Evolutionary conservation across 306 rosid species (phyloP).

Genomic region (Albizia julibrissin): DNA sequence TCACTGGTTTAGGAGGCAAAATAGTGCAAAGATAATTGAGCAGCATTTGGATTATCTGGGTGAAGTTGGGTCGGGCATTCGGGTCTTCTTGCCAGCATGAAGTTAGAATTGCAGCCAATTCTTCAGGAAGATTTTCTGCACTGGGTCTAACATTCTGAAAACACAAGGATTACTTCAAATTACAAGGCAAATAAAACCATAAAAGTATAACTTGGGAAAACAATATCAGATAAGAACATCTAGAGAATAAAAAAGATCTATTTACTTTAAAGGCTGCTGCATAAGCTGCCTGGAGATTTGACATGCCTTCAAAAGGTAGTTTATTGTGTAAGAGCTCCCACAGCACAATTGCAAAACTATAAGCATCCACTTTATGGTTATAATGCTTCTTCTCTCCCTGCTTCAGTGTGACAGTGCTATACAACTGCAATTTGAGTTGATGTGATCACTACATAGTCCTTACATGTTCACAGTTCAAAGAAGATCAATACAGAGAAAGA

Average conservation of each 20-base stretch:
- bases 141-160: slow-evolving; percentile 95
- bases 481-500: slow-evolving; percentile 15
- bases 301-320: slow-evolving; percentile 98
- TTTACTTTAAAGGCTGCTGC: slow-evolving; percentile 92
- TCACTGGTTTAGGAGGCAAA: slow-evolving; percentile 61
- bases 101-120: slow-evolving; percentile 71
- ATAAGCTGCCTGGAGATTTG: slow-evolving; percentile 97
- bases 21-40: slow-evolving; percentile 75
- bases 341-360: slow-evolving; percentile 90
- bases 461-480: background rate
- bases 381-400: slow-evolving; percentile 98
- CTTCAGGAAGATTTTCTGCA: slow-evolving; percentile 80
- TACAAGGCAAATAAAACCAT: slow-evolving; percentile 7
- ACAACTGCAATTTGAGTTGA: slow-evolving; percentile 58
- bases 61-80: slow-evolving; percentile 81
- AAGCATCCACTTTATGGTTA: slow-evolving; percentile 94
- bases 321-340: slow-evolving; percentile 97
- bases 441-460: slow-evolving; percentile 12
- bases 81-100: slow-evolving; percentile 97
- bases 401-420: slow-evolving; percentile 92
- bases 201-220: background rate
- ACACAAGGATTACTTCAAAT: slow-evolving; percentile 28
- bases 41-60: slow-evolving; percentile 84
- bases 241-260: background rate
- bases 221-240: background rate